These are phyloP conservation scores for Crithidia expoeki DNA, from an alignment of 208 protist species.

Conservation along the genomic window DNA sequence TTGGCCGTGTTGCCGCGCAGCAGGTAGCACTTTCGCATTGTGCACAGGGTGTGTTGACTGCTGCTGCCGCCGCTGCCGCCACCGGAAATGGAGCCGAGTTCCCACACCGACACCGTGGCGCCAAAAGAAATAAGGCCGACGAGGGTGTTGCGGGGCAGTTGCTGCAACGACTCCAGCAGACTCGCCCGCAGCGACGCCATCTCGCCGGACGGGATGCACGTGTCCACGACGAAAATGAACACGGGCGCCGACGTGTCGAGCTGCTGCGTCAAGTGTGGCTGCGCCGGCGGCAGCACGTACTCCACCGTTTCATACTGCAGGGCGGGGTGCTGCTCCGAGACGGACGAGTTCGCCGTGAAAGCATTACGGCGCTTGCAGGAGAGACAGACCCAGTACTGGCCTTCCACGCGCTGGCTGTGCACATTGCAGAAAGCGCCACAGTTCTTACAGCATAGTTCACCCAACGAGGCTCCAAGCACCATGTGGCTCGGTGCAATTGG, in stretches of 20 bases:
- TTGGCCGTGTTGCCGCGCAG: conserved; percentile 69
- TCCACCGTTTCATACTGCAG: conserved; percentile 83
- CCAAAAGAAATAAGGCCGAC: conserved; percentile 98
- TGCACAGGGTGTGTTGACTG: neutral
- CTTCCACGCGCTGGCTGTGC: conserved; percentile 67
- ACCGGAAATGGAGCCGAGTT: conserved; percentile 69
- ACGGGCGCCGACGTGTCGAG: conserved; percentile 21
- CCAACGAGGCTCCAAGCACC: conserved; percentile 40
- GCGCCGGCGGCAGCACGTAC: conserved; percentile 58
- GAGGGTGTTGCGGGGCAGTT: conserved; percentile 93
- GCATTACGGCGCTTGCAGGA: conserved; percentile 75
- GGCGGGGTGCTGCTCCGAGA: conserved; percentile 61
- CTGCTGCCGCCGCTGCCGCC: conserved; percentile 19
- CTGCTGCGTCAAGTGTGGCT: conserved; percentile 13
- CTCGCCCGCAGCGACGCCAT: conserved; percentile 91
- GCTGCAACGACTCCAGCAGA: conserved; percentile 91
- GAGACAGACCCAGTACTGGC: conserved; percentile 80
- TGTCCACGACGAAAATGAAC: conserved; percentile 97
- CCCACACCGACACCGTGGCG: conserved; percentile 87
- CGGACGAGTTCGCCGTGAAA: conserved; percentile 45
- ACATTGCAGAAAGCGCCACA: conserved; percentile 74
- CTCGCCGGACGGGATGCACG: conserved; percentile 92
- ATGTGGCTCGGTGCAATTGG: conserved; percentile 54
- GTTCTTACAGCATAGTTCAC: conserved; percentile 56
- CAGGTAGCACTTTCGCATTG: conserved; percentile 73